Base-by-base conservation (phyloP, 805 yeast species). In the Wickerhamiella brachini region DNA sequence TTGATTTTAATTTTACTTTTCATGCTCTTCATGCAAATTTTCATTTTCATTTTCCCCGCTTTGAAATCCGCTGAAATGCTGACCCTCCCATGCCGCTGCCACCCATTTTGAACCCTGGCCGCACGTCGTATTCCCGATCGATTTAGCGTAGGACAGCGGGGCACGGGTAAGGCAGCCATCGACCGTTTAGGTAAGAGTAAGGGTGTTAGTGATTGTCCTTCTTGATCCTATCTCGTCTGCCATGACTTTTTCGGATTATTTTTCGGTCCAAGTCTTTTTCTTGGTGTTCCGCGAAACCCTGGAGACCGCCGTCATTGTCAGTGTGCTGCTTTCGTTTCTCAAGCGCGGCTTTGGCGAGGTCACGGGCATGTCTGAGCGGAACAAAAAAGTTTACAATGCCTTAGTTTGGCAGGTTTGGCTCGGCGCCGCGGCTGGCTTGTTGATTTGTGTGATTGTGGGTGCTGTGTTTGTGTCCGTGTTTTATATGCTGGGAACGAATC, bases 251-350 rank as follows among this genome's bases (percentile, higher is more conserved):
- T 49, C 50, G 21, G 64, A 66, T 50, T 77, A 59, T 50, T 81
- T 81, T 63, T 79, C 79, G 63, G 81, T 78, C 44, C 81, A 79
- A 64, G 85, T 87, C 55, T 88, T 87, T 74, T 88, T 88, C 71
- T 81, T 88, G 61, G 93, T 85, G 51, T 82, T 88, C 67, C 81
- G 96, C 73, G 96, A 88, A 70, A 72, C 89, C 49, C 70, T 88
- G 57, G 96, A 88, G 71, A 95, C 95, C 13, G 83, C 85, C 49
- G 76, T 88, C 54, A 83, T 88, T 55, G 83, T 88, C 51, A 85
- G 95, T 21, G 95, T 88, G 45, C 71, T 88, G 56, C 73, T 88
- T 53, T 90, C 95, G 41, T 87, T 88, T 70, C 73, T 88, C 61
- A 83, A 84, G 64, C 90, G 83, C 64, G 84, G 94, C 51, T 75